Percentiles rank a stretch among this genome's conserved stretches.
Conservation (phyloP, 164 flowering plant species). For the Malania oleifera region DNA sequence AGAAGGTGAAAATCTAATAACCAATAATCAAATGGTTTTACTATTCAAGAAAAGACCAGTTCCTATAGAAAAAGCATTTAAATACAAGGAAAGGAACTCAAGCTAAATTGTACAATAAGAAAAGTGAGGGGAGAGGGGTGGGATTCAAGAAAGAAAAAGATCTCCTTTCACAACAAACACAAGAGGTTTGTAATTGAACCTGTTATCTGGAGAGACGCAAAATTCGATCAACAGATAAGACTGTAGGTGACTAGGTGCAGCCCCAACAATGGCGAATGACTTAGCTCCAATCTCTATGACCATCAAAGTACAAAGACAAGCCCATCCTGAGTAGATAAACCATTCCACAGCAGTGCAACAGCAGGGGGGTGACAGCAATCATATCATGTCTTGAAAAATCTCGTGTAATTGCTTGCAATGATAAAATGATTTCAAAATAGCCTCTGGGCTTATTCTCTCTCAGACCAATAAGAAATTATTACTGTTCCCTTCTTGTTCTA, state of each 20-base stretch:
- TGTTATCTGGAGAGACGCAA: constrained; percentile 22
- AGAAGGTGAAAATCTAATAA: too few relatives aligned
- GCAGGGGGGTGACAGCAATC: not conserved
- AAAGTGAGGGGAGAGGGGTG: not conserved
- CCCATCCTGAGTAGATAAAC: not conserved
- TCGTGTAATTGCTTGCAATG: not conserved
- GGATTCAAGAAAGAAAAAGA: not conserved
- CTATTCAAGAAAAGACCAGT: not conserved
- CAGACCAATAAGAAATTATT: constrained; percentile 13
- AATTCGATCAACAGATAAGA: constrained; percentile 19
- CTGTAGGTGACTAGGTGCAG: constrained; percentile 9
- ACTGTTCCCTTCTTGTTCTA: constrained; percentile 30
- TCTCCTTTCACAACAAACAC: not conserved
- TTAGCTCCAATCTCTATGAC: constrained; percentile 4
- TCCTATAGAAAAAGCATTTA: constrained; percentile 10
- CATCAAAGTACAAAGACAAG: not conserved
- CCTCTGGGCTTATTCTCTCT: constrained; percentile 17
- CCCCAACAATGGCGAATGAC: constrained; percentile 5
- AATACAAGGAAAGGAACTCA: constrained; percentile 18
- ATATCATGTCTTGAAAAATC: too few relatives aligned
- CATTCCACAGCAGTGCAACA: constrained; percentile 1
- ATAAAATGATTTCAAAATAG: constrained; percentile 6
- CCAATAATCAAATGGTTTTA: constrained; percentile 1
- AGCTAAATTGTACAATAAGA: constrained; percentile 10
- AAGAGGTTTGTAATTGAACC: constrained; percentile 9